Evolutionary conservation across 306 rosid species (phyloP).

Genomic region (Carpinus viminea): DNA sequence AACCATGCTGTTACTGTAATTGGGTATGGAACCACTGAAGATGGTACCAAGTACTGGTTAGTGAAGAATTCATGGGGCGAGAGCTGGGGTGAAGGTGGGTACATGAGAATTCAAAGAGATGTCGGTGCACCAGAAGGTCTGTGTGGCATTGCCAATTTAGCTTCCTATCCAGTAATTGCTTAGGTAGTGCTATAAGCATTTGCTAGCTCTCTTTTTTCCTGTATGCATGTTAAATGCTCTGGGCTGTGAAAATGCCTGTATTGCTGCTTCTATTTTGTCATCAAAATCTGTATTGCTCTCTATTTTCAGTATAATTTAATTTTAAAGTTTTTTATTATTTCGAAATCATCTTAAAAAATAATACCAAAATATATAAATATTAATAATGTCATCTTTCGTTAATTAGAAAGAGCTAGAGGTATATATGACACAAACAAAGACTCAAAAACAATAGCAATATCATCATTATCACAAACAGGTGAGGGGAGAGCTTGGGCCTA

Average conservation of each 20-base stretch:
- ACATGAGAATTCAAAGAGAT: constrained; percentile 24
- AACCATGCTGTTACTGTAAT: constrained; percentile 29
- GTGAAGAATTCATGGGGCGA: constrained; percentile 33
- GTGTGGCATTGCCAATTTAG: not conserved
- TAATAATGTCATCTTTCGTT: not conserved
- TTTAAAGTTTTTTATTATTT: no score
- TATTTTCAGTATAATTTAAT: no score
- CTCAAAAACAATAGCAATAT: not conserved
- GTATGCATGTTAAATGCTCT: not conserved
- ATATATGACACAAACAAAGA: not conserved
- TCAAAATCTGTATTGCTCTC: no score
- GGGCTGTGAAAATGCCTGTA: not conserved
- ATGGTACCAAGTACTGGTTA: constrained; percentile 26
- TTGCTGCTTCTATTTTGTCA: not conserved
- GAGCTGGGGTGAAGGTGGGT: constrained; percentile 37
- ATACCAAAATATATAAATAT: no score
- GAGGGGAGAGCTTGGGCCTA: not conserved
- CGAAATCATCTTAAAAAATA: no score
- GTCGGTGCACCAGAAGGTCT: not conserved
- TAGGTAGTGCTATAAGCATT: not conserved
- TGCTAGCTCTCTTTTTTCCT: not conserved
- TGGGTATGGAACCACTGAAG: constrained; percentile 23
- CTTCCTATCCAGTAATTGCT: not conserved
- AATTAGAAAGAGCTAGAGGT: not conserved
- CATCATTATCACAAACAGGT: not conserved